Evolutionary conservation across 257 asterid genomes (phyloP).

Genomic region (Phtheirospermum japonicum): DNA sequence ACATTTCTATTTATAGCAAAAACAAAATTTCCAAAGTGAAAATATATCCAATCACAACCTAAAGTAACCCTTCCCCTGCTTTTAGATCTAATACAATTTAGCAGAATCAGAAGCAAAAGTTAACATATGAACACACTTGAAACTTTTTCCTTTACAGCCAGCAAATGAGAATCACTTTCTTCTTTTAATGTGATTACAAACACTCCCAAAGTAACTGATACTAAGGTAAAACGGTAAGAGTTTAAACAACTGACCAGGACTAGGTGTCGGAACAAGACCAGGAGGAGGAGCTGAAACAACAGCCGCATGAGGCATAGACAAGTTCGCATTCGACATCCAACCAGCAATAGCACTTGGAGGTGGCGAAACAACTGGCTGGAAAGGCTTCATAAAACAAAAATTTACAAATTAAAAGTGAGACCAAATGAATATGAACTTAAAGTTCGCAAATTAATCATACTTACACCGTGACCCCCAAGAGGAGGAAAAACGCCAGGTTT

Average conservation of each 20-base stretch:
- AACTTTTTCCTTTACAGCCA: background rate
- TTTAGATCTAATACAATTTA: no score
- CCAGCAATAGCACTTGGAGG: conserved; percentile 86
- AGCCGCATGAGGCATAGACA: conserved; percentile 44
- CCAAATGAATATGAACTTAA: conserved; percentile 7
- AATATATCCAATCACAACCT: no score
- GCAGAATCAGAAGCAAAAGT: no score
- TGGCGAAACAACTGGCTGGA: conserved; percentile 64
- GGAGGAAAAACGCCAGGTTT: conserved; percentile 62
- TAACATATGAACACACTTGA: no score
- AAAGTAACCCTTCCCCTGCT: no score
- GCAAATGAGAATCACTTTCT: background rate
- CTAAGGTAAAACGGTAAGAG: conserved; percentile 22
- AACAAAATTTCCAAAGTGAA: no score
- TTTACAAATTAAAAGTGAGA: conserved; percentile 28
- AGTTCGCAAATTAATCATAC: conserved; percentile 25
- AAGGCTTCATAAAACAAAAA: conserved; percentile 40
- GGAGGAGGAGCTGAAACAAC: conserved; percentile 42
- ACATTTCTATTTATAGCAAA: no score
- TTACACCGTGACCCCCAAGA: conserved; percentile 78
- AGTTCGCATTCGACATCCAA: conserved; percentile 87
- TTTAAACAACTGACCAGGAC: conserved; percentile 47
- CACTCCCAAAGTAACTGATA: conserved; percentile 3
- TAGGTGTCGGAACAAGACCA: conserved; percentile 50
- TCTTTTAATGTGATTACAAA: background rate